Conservation (phyloP, 345 rosid species). For the Pugionium cornutum region DNA sequence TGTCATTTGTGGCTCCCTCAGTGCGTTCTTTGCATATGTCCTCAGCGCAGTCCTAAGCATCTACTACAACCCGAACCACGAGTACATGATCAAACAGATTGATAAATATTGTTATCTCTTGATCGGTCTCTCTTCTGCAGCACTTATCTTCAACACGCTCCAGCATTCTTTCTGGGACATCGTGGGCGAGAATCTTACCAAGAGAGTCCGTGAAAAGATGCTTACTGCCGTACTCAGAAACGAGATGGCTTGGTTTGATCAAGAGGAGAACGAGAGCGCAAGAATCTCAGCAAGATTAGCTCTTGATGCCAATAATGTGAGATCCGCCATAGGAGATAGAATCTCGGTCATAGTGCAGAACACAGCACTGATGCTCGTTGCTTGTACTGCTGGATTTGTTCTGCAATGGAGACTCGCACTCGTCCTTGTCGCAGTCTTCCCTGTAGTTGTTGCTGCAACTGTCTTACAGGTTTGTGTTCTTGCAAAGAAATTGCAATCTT, state of each 20-base stretch:
- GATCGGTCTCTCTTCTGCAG: conserved; percentile 94
- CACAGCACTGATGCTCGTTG: conserved; percentile 89
- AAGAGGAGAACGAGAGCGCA: conserved; percentile 94
- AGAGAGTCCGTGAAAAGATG: conserved; percentile 95
- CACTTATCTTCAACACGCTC: conserved; percentile 84
- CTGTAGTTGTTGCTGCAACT: conserved; percentile 96
- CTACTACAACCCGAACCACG: conserved; percentile 83
- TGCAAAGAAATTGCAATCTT: neutral
- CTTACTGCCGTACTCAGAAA: conserved; percentile 81
- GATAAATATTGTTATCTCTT: conserved; percentile 85
- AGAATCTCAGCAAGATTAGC: conserved; percentile 87
- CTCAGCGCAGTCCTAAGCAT: conserved; percentile 91
- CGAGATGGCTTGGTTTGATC: conserved; percentile 99
- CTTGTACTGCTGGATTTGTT: conserved; percentile 96
- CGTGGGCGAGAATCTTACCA: conserved; percentile 95
- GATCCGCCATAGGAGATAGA: conserved; percentile 97
- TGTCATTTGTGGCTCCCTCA: conserved; percentile 81
- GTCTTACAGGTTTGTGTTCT: conserved; percentile 78
- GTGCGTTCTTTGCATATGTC: conserved; percentile 95
- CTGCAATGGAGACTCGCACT: conserved; percentile 99
- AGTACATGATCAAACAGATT: conserved; percentile 81
- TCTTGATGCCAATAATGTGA: conserved; percentile 95
- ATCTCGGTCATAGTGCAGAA: conserved; percentile 96
- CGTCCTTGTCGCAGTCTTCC: conserved; percentile 89
- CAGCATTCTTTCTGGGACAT: conserved; percentile 99